Base-by-base conservation (phyloP, 805 yeast genomes). In the Pichia heedii region DNA sequence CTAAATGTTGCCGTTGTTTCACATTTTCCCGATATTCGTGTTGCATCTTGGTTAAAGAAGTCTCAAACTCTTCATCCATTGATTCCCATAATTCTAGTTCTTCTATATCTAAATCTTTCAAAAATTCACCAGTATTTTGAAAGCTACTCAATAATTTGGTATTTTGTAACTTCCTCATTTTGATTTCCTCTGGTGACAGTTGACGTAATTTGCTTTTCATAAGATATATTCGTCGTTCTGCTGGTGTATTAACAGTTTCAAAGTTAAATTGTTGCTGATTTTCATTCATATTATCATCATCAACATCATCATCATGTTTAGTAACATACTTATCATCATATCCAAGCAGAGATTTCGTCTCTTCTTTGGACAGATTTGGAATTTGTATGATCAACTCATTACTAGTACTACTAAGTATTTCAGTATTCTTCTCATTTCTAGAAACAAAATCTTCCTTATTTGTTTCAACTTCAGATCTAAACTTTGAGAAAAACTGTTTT, bases 51-150 rank as follows among this genome's bases (percentile, higher is more conserved):
- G 48, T 50, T 52, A 62, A 50, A 30, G 55, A 64, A 22, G 47
- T 44, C 18, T 62, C 62, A 41, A 54, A 61, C 40, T 61, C 64
- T 32, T 58, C 63, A 41, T 57, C 60, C 57, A 61, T 49, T 22
- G 53, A 41, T 40, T 55, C 60, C 60, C 63, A 59, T 39, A 50
- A 50, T 24, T 61, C 66, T 15, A 63, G 35, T 41, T 63, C 66
- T 40, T 60, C 57, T 12, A 53, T 24, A 18, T 52, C 57, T 37
- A 63, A 36, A 13, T 55, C 56, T 24, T 49, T 52, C 34, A 61
- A 39, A 42, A 61, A 61, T 13, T 49, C 54, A 12, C 53, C 40
- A 13, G 57, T 54, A 19, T 56, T 54, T 45, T 54, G 61, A 39
- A 61, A 61, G 2, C 55, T 56, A 11, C 49, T 43, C n/a, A 51